phyloP scores from a whole-genome alignment of 31 red algal genomes.

The Endocladia muricata region DNA sequence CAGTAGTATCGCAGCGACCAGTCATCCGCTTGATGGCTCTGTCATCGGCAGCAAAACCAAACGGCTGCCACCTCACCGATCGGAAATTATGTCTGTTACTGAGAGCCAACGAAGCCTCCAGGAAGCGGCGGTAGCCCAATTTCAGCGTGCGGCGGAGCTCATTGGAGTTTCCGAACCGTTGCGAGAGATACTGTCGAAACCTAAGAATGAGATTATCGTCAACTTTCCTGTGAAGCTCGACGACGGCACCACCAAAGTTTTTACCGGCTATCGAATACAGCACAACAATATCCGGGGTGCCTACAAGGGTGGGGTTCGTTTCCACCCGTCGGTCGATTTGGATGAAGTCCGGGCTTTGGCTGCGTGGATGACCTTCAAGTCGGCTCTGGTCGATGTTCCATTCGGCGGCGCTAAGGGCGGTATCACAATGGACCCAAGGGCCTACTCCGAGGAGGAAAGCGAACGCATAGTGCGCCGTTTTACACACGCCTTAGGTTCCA shows the following conservation, averaged over 20 bases:
- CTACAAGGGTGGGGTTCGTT: slow-evolving; percentile 59
- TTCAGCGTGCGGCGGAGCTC: too few species aligned
- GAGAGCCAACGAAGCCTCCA: too few species aligned
- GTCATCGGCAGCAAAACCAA: too few species aligned
- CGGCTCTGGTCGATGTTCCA: slow-evolving; percentile 50
- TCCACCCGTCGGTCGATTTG: slow-evolving; percentile 18
- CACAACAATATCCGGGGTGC: slow-evolving; percentile 39
- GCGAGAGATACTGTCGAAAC: too few species aligned
- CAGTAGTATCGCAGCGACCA: too few species aligned
- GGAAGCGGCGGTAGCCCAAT: too few species aligned
- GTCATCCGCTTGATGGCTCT: too few species aligned
- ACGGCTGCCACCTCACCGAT: too few species aligned
- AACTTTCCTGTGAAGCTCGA: too few species aligned
- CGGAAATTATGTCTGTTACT: too few species aligned
- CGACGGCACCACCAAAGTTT: slow-evolving; percentile 44
- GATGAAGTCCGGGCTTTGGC: slow-evolving; percentile 61
- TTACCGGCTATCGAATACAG: slow-evolving; percentile 48
- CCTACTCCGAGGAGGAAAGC: background rate
- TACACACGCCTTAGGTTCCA: slow-evolving; percentile 36
- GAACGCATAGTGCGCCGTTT: slow-evolving; percentile 68
- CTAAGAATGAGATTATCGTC: too few species aligned
- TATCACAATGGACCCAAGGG: slow-evolving; percentile 25
- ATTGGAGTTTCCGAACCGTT: too few species aligned
- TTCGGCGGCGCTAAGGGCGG: slow-evolving; percentile 61
- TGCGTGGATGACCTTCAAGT: slow-evolving; percentile 69